These are phyloP conservation scores for Alternaria postmessia DNA, from an alignment of 2,329 filamentous ascomycete genomes.

Conservation along the genomic window DNA sequence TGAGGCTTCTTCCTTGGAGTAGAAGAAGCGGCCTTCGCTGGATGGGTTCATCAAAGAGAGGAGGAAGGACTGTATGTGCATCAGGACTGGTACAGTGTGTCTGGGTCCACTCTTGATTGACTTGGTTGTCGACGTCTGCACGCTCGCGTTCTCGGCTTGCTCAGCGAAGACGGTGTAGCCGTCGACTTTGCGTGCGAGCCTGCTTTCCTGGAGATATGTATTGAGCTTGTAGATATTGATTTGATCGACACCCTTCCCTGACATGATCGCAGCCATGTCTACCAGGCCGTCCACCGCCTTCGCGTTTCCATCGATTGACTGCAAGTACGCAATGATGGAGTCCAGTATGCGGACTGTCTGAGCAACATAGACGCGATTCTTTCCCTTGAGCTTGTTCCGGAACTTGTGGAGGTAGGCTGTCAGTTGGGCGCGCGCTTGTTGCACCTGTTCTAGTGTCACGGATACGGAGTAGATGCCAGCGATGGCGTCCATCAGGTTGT, in stretches of 20 bases:
- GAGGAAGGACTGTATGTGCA: constrained; percentile 74
- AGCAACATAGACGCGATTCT: constrained; percentile 89
- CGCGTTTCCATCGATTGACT: constrained; percentile 54
- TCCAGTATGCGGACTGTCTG: constrained; percentile 86
- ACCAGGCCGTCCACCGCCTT: constrained; percentile 70
- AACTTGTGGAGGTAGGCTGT: constrained; percentile 86
- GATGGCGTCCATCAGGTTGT: constrained; percentile 97
- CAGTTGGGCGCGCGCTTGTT: constrained; percentile 76
- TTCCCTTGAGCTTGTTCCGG: constrained; percentile 85
- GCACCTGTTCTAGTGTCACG: constrained; percentile 76
- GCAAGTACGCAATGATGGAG: constrained; percentile 75
- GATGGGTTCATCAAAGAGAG: constrained; percentile 86
- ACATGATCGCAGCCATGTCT: constrained; percentile 74
- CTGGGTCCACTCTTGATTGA: constrained; percentile 23
- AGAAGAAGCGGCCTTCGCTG: constrained; percentile 69
- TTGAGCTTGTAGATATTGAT: constrained; percentile 93
- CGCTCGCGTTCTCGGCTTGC: constrained; percentile 50
- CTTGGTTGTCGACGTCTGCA: constrained; percentile 18
- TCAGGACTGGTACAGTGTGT: constrained; percentile 62
- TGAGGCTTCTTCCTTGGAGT: constrained; percentile 55
- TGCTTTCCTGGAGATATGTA: constrained; percentile 88
- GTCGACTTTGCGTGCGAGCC: constrained; percentile 92
- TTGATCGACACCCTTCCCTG: constrained; percentile 88
- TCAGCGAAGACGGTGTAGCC: constrained; percentile 76
- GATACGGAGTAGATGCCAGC: constrained; percentile 84